phyloP scores from a whole-genome alignment of 179 eudicot species.

The Silene noctiflora region DNA sequence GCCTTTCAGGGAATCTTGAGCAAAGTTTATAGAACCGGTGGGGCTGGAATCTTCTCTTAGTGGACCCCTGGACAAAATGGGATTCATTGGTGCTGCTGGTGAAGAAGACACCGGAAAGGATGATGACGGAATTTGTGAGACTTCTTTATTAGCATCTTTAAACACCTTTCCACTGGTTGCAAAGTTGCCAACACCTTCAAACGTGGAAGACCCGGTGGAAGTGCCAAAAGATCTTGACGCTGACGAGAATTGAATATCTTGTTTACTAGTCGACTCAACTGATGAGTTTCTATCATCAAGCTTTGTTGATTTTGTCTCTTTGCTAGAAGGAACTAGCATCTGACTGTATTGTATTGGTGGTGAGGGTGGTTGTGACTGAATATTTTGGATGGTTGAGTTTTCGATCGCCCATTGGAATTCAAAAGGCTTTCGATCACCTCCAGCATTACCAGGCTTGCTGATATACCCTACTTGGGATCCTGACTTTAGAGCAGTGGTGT shows the following conservation, averaged over 20 bases:
- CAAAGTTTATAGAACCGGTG: constrained; percentile 6
- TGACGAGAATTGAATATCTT: constrained; percentile 29
- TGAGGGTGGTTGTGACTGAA: constrained; percentile 27
- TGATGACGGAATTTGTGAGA: constrained; percentile 28
- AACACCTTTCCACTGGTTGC: constrained; percentile 26
- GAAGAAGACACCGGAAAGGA: constrained; percentile 37
- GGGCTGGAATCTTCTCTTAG: neutral
- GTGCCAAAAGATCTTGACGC: constrained; percentile 23
- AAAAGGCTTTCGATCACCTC: constrained; percentile 24
- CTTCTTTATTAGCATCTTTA: constrained; percentile 34
- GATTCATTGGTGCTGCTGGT: constrained; percentile 27
- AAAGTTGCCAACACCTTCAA: constrained; percentile 22
- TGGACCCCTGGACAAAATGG: constrained; percentile 19
- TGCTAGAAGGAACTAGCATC: constrained; percentile 24
- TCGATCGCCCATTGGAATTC: constrained; percentile 21
- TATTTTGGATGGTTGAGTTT: constrained; percentile 29
- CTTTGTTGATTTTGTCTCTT: constrained; percentile 26
- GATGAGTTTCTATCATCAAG: constrained; percentile 29
- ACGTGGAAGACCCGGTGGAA: constrained; percentile 25
- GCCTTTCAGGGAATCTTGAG: constrained; percentile 14
- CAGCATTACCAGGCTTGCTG: constrained; percentile 25
- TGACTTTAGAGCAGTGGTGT: constrained; percentile 29
- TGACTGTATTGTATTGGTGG: constrained; percentile 30
- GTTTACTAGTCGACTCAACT: constrained; percentile 23
- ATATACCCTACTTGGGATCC: constrained; percentile 19